phyloP scores from a whole-genome alignment of 202 grass and related monocot genomes.

The Musa balbisiana region DNA sequence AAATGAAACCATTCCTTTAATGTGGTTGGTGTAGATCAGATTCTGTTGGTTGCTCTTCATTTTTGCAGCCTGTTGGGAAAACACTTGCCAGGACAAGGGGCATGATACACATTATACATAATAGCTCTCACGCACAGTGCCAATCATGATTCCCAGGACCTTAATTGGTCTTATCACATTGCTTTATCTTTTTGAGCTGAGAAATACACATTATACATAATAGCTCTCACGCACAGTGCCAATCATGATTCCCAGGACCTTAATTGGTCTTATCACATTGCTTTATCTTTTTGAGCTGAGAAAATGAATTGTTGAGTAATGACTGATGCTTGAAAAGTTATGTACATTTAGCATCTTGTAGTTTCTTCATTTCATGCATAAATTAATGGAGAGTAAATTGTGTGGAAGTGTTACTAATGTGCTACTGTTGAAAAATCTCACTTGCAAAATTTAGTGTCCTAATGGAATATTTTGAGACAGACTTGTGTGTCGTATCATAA shows the following conservation, averaged over 20 bases:
- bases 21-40: background rate
- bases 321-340: background rate
- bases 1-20: background rate
- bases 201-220: background rate
- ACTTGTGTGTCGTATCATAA: conserved; percentile 32
- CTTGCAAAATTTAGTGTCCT: conserved; percentile 17
- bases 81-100: background rate
- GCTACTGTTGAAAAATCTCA: conserved; percentile 9
- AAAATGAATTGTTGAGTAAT: background rate
- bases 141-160: background rate
- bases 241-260: background rate
- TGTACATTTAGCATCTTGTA: background rate
- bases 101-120: background rate
- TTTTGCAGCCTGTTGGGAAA: background rate
- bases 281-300: background rate
- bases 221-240: background rate
- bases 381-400: too few species aligned
- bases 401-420: background rate
- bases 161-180: background rate
- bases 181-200: background rate
- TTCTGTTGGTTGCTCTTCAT: background rate
- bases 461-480: conserved; percentile 40
- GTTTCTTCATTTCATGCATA: too few species aligned
- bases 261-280: background rate
- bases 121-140: background rate